A percentile compares a stretch with the other conserved stretches of the same genome.
Evolutionary conservation across 1,139 yeast species (phyloP).

Genomic region (Nakaseomyces glabratus): DNA sequence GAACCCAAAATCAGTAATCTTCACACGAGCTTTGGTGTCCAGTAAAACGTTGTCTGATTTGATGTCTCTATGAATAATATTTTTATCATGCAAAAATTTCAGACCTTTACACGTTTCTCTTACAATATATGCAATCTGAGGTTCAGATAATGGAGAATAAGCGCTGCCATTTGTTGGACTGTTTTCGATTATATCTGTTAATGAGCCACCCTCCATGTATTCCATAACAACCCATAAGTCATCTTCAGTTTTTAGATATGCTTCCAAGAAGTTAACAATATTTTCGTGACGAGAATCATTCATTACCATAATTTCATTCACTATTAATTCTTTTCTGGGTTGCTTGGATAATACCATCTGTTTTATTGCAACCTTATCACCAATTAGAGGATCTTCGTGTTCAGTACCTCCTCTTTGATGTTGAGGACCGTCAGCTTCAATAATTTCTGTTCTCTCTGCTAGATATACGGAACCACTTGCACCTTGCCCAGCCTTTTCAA

Average conservation of each 20-base stretch:
- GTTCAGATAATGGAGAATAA: conserved; percentile 41
- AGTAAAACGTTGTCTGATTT: conserved; percentile 85
- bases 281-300: conserved; percentile 81
- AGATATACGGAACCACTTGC: conserved; percentile 94
- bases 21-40: conserved; percentile 77
- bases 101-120: conserved; percentile 82
- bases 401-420: conserved; percentile 10
- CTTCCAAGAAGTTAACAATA: conserved; percentile 83
- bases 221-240: conserved; percentile 86
- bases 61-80: conserved; percentile 89
- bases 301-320: conserved; percentile 89
- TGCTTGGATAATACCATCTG: conserved; percentile 89
- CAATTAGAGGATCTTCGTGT: conserved; percentile 33
- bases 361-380: conserved; percentile 65
- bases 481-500: conserved; percentile 98
- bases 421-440: conserved; percentile 14
- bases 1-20: conserved; percentile 93
- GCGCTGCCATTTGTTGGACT: conserved; percentile 38
- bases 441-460: conserved; percentile 51
- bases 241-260: conserved; percentile 56
- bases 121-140: conserved; percentile 81
- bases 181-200: conserved; percentile 76
- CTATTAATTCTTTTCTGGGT: conserved; percentile 84
- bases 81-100: conserved; percentile 78
- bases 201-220: conserved; percentile 79